These are phyloP conservation scores for Colletotrichum graminicola DNA, from an alignment of 2,329 filamentous ascomycete genomes.

Conservation along the genomic window DNA sequence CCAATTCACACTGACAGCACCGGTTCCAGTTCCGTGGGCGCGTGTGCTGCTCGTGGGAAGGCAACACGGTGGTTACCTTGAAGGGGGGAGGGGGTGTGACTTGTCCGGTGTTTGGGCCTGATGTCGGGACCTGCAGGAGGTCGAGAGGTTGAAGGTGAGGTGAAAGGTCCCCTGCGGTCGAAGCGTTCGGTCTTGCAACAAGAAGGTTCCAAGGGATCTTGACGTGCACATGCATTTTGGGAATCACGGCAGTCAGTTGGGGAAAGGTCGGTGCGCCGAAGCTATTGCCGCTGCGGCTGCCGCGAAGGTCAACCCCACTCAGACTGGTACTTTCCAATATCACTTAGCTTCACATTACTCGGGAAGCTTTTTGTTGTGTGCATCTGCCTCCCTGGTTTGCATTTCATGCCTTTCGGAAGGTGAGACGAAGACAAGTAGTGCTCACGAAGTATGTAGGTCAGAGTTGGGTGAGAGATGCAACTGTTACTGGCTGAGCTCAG, in stretches of 20 bases:
- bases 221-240: slow-evolving; percentile 33
- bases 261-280: slow-evolving; percentile 18
- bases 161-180: slow-evolving; percentile 40
- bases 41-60: slow-evolving; percentile 29
- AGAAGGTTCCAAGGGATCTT: slow-evolving; percentile 34
- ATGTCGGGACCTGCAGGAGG: slow-evolving; percentile 40
- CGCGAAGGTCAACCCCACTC: neutral
- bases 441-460: neutral
- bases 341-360: slow-evolving; percentile 17
- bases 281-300: slow-evolving; percentile 1
- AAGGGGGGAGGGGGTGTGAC: neutral
- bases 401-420: neutral
- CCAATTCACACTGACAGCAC: slow-evolving; percentile 28
- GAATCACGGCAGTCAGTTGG: slow-evolving; percentile 1
- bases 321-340: neutral
- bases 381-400: slow-evolving; percentile 1
- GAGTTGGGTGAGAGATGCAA: neutral
- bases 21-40: slow-evolving; percentile 31
- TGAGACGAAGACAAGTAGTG: slow-evolving; percentile 7
- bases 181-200: slow-evolving; percentile 32
- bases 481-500: no score
- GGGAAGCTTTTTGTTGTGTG: slow-evolving; percentile 12
- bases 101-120: slow-evolving; percentile 41
- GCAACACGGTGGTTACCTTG: slow-evolving; percentile 10
- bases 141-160: slow-evolving; percentile 39